Percentiles rank a stretch among this genome's conserved stretches.
These are phyloP conservation scores for Patellifolia procumbens DNA, from an alignment of 179 eudicot species.

Conservation along the genomic window DNA sequence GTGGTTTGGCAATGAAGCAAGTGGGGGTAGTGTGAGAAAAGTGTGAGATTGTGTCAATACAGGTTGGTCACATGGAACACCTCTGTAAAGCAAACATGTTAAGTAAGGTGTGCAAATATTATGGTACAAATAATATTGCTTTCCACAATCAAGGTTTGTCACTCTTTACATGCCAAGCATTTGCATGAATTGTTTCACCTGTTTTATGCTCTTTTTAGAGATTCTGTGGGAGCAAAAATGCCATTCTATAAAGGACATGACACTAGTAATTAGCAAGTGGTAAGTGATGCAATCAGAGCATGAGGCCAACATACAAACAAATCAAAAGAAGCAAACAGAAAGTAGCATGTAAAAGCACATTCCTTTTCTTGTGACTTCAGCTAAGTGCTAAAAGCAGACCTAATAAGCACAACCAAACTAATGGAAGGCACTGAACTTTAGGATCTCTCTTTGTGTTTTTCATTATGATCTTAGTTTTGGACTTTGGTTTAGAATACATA, in stretches of 20 bases:
- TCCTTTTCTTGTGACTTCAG: background rate
- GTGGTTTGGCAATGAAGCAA: constrained; percentile 1
- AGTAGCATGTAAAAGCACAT: background rate
- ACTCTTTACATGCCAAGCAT: constrained; percentile 10
- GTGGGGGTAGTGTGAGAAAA: background rate
- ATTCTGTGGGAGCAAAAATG: background rate
- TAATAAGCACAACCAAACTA: too few species aligned
- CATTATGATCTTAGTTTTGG: too few species aligned
- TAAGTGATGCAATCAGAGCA: background rate
- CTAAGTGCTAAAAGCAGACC: background rate
- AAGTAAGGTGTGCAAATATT: background rate
- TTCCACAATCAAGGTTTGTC: background rate
- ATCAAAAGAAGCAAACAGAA: background rate
- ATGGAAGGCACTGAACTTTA: background rate
- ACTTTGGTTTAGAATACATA: too few species aligned
- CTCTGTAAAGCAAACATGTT: background rate
- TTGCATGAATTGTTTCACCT: background rate
- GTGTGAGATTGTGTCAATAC: background rate
- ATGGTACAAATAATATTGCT: background rate
- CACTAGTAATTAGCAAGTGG: background rate
- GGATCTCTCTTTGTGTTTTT: background rate
- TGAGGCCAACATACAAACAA: constrained; percentile 3
- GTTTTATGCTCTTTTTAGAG: background rate
- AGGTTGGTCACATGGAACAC: constrained; percentile 18
- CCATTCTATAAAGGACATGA: constrained; percentile 3